Evolutionary conservation across 179 eudicot genomes (phyloP), one percentile per base, ranked within the genome.

Genomic region (Patellifolia procumbens): DNA sequence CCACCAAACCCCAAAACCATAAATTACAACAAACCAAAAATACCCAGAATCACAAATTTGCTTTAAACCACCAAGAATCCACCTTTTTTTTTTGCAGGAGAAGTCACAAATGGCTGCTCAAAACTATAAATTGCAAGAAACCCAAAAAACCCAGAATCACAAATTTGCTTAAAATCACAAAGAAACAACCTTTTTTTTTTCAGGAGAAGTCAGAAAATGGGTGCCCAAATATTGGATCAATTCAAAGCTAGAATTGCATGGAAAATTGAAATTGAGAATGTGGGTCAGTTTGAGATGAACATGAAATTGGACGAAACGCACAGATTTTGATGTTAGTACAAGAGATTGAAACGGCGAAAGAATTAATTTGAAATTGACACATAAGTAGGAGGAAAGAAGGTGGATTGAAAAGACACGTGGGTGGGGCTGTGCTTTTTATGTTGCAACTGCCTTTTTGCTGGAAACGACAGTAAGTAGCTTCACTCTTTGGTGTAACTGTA

Each of bases 351-450:
- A 69, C n/a, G 74, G 81, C 43, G 17, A 62, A 45, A 75, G 32
- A 24, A 55, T 34, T 10, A 70, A 29, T 28, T 34, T n/a, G 37
- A 32, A 2, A 16, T 58, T 77, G 53, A 60, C 58, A 51, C 34
- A 58, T 13, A 17, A 63, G 42, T 49, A 53, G 58, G 32, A 63
- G 43, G 59, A 72, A 61, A 35, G 11, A 26, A 51, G 31, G 39
- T 20, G 56, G 68, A 34, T 34, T 43, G 35, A 15, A 56, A 51
- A 19, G 55, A 69, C 81, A 81, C 81, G 84, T 81, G 81, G 78
- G 60, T 35, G 78, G 74, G 75, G 52, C 37, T 2, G 55, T 20
- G 55, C 62, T 15, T 63, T 39, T 28, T 34, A 63, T 46, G 63
- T 35, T 75, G 60, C 42, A 80, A 67, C 78, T 75, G 52, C 79